phyloP scores from a whole-genome alignment of 2,329 filamentous ascomycete species.

The Emericellopsis cladophorae region DNA sequence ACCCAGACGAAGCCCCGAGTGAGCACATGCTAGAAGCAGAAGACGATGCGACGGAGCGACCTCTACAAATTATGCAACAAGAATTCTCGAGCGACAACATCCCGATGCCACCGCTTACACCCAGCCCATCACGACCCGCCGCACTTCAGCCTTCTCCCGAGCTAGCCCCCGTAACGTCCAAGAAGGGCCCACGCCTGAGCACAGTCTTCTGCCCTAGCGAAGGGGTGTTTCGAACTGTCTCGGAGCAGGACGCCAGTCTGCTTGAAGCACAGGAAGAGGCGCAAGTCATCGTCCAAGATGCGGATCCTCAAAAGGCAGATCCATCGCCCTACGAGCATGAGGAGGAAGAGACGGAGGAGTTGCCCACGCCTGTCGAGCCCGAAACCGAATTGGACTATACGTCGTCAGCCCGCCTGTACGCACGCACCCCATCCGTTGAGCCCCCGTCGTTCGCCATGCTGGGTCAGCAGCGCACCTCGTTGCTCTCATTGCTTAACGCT shows the following conservation, averaged over 20 bases:
- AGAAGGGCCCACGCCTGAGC: conserved; percentile 30
- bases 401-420: conserved; percentile 24
- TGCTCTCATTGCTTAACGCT: conserved; percentile 48
- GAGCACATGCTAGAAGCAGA: no score
- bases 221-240: conserved; percentile 50
- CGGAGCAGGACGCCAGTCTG: conserved; percentile 36
- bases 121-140: neutral
- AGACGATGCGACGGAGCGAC: no score
- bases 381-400: conserved; percentile 7
- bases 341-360: conserved; percentile 1
- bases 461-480: conserved; percentile 40
- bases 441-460: conserved; percentile 46
- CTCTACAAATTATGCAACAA: no score
- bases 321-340: conserved; percentile 5
- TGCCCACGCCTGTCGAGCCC: neutral
- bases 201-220: conserved; percentile 49
- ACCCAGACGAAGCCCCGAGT: neutral
- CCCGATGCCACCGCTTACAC: neutral
- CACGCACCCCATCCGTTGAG: conserved; percentile 49
- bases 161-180: conserved; percentile 15
- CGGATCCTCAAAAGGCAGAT: neutral
- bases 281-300: conserved; percentile 4
- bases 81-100: neutral
- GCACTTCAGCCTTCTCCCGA: neutral
- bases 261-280: conserved; percentile 20